These are phyloP conservation scores for Coemansia sp. DNA, from an alignment of 192 early-diverging fungal genomes.

Conservation along the genomic window DNA sequence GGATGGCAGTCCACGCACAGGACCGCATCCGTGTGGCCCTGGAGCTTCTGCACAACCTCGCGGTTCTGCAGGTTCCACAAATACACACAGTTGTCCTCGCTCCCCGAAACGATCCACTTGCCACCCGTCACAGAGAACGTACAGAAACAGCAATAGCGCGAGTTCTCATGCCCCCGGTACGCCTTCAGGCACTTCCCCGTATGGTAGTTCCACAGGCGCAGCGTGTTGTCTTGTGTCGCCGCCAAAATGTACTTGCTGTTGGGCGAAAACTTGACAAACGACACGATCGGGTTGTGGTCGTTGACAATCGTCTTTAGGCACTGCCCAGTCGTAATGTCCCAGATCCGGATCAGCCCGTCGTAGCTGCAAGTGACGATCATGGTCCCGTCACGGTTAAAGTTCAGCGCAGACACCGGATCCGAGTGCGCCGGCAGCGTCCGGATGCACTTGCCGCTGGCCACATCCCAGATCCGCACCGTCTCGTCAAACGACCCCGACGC, in stretches of 20 bases:
- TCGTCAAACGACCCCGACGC: slow-evolving; percentile 98
- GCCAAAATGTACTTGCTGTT: slow-evolving; percentile 98
- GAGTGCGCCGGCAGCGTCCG: slow-evolving; percentile 91
- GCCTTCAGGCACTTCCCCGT: slow-evolving; percentile 95
- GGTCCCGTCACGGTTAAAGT: slow-evolving; percentile 96
- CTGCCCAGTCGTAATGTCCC: slow-evolving; percentile 97
- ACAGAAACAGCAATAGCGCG: slow-evolving; percentile 89
- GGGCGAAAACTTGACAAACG: slow-evolving; percentile 97
- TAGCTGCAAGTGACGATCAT: slow-evolving; percentile 92
- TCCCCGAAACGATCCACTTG: slow-evolving; percentile 91
- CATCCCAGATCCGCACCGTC: slow-evolving; percentile 96
- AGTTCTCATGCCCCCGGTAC: slow-evolving; percentile 86
- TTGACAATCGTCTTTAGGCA: slow-evolving; percentile 96
- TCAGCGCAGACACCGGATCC: slow-evolving; percentile 90
- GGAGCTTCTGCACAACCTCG: slow-evolving; percentile 89
- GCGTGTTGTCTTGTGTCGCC: slow-evolving; percentile 85
- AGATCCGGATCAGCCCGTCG: slow-evolving; percentile 97
- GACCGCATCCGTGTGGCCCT: slow-evolving; percentile 91
- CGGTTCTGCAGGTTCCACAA: slow-evolving; percentile 97
- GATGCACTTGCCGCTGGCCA: slow-evolving; percentile 83
- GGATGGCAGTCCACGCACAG: slow-evolving; percentile 92
- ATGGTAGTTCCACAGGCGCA: slow-evolving; percentile 91
- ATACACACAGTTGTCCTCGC: slow-evolving; percentile 90
- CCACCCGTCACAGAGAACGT: slow-evolving; percentile 85
- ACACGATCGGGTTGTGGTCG: slow-evolving; percentile 93